Percentiles rank a stretch among this genome's conserved stretches.
These are phyloP conservation scores for Cyphellophora attinorum DNA, from an alignment of 2,329 filamentous ascomycete genomes.

Conservation along the genomic window DNA sequence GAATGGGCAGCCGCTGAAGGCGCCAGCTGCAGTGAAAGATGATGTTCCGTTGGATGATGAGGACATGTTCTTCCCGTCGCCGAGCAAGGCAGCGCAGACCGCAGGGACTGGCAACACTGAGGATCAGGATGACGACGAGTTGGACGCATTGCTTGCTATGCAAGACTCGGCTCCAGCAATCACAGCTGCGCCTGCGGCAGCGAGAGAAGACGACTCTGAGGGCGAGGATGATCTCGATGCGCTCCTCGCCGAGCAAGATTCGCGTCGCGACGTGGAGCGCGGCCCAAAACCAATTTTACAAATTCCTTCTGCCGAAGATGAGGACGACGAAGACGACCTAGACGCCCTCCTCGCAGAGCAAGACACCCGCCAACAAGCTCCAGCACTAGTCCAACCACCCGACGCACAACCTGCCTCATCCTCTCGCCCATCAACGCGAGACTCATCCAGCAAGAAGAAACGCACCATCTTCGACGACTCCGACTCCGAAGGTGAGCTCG, in stretches of 20 bases:
- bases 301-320: background rate
- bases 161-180: background rate
- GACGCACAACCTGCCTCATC: constrained; percentile 7
- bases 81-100: constrained; percentile 8
- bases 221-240: constrained; percentile 15
- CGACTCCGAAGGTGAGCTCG: too few species aligned
- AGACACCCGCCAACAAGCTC: constrained; percentile 3
- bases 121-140: constrained; percentile 10
- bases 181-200: background rate
- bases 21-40: background rate
- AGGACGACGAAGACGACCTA: constrained; percentile 7
- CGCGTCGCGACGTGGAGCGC: background rate
- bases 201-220: constrained; percentile 11
- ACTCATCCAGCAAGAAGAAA: background rate
- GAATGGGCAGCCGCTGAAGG: background rate
- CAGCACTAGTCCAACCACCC: too few species aligned
- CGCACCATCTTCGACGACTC: too few species aligned
- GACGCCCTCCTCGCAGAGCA: constrained; percentile 12
- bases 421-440: constrained; percentile 8
- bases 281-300: constrained; percentile 1
- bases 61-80: constrained; percentile 9
- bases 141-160: constrained; percentile 10
- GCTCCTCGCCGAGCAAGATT: constrained; percentile 7
- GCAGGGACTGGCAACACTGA: background rate
- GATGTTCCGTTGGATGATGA: constrained; percentile 7